A percentile compares a stretch with the other conserved stretches of the same genome.
Evolutionary conservation across 371 early-diverging fungal species (phyloP).

Genomic region (Batrachochytrium dendrobatidis): DNA sequence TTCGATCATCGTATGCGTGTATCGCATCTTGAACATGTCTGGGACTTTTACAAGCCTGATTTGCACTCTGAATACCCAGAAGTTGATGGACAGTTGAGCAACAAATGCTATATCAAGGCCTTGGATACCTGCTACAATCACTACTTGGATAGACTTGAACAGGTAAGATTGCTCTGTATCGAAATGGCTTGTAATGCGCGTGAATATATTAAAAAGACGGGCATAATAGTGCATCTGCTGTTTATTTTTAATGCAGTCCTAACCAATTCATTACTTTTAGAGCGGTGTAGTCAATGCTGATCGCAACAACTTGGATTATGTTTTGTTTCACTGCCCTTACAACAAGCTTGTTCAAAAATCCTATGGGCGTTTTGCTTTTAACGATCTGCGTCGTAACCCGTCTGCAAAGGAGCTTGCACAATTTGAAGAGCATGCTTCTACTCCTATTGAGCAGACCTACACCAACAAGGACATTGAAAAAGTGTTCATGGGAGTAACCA

Average conservation of each 20-base stretch:
- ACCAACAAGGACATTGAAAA: slow-evolving; percentile 82
- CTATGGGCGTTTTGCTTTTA: slow-evolving; percentile 77
- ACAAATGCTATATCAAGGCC: slow-evolving; percentile 86
- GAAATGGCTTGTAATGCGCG: no score
- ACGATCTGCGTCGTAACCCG: slow-evolving; percentile 77
- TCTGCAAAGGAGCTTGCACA: slow-evolving; percentile 46
- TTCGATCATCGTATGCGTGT: slow-evolving; percentile 81
- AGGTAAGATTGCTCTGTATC: background rate
- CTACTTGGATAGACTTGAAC: slow-evolving; percentile 68
- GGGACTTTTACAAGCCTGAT: slow-evolving; percentile 98
- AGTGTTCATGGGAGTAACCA: slow-evolving; percentile 73
- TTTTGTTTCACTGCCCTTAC: slow-evolving; percentile 93
- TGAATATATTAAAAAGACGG: no score
- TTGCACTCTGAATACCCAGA: slow-evolving; percentile 91
- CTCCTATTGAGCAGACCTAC: slow-evolving; percentile 66
- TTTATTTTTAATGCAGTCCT: no score
- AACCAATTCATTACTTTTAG: background rate
- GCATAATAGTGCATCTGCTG: no score
- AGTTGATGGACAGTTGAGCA: slow-evolving; percentile 87
- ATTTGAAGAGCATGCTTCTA: slow-evolving; percentile 17
- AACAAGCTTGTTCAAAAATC: slow-evolving; percentile 94
- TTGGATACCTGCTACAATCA: slow-evolving; percentile 80
- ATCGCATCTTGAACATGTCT: slow-evolving; percentile 93
- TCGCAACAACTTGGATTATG: slow-evolving; percentile 67
- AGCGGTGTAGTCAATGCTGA: slow-evolving; percentile 29